These are phyloP conservation scores for Agaricus blazei DNA, from an alignment of 768 basidiomycete species.

Conservation along the genomic window DNA sequence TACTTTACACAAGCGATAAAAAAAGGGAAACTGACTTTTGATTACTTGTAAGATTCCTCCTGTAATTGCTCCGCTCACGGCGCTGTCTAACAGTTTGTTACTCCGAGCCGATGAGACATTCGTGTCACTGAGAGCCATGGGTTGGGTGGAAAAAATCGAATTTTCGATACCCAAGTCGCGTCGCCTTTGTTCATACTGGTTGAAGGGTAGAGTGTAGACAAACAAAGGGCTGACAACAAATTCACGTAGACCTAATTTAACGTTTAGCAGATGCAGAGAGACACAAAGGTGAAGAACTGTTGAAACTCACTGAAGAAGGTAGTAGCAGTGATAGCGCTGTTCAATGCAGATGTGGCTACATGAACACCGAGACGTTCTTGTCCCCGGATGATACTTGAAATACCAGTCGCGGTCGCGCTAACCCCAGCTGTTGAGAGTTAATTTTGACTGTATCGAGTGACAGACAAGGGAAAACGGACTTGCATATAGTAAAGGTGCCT, in stretches of 20 bases:
- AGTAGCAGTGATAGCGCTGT: conserved; percentile 65
- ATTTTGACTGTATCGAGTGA: conserved; percentile 19
- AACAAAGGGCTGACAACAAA: conserved; percentile 66
- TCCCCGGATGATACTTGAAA: conserved; percentile 40
- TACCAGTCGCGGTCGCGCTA: conserved; percentile 46
- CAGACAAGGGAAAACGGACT: conserved; percentile 51
- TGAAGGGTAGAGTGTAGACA: conserved; percentile 35
- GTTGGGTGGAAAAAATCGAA: conserved; percentile 4
- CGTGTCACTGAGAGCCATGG: conserved; percentile 32
- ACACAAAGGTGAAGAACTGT: neutral
- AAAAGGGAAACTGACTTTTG: conserved; percentile 42
- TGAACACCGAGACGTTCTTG: conserved; percentile 42
- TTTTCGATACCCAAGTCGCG: conserved; percentile 20
- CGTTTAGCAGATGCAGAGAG: neutral
- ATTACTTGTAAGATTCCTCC: conserved; percentile 54
- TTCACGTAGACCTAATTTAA: conserved; percentile 61
- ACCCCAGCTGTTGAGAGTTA: conserved; percentile 40
- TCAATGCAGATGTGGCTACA: conserved; percentile 59
- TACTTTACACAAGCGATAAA: neutral
- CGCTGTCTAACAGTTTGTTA: conserved; percentile 62
- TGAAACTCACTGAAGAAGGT: conserved; percentile 71
- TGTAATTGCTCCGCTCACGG: conserved; percentile 64
- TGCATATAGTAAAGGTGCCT: conserved; percentile 68
- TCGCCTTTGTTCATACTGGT: conserved; percentile 43
- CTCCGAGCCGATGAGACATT: conserved; percentile 32